Evolutionary conservation across 305 asterid genomes (phyloP).

Genomic region (Fraxinus platypoda): DNA sequence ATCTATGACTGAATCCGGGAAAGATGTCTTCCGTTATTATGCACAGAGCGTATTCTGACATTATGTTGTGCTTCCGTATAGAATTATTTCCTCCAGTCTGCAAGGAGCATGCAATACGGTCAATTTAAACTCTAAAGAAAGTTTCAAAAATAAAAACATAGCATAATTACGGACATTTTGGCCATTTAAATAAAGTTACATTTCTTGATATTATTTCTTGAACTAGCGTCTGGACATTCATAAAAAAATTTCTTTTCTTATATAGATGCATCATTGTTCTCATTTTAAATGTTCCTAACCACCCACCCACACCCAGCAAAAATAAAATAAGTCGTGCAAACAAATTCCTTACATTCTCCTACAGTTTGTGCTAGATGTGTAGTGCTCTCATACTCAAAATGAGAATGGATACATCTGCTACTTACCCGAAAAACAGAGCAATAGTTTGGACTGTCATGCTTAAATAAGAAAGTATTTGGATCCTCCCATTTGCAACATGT

Average conservation of each 20-base stretch:
- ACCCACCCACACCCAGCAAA: background rate
- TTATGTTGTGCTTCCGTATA: background rate
- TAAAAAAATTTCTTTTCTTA: background rate
- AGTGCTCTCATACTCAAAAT: background rate
- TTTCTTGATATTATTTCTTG: background rate
- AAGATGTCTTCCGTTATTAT: background rate
- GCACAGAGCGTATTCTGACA: background rate
- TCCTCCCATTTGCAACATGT: background rate
- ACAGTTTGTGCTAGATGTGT: background rate
- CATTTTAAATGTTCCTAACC: background rate
- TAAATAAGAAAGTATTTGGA: background rate
- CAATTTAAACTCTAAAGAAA: background rate
- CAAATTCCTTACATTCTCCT: background rate
- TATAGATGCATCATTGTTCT: background rate
- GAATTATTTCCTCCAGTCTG: background rate
- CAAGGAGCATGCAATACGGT: background rate
- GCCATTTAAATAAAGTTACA: background rate
- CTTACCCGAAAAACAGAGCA: background rate
- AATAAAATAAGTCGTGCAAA: background rate
- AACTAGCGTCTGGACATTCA: background rate
- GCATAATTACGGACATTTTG: background rate
- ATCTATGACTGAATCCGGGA: background rate
- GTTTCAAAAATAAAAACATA: background rate
- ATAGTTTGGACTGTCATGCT: background rate
- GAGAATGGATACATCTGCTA: background rate